A percentile compares a stretch with the other conserved stretches of the same genome.
These are phyloP conservation scores for Nicotiana otophora DNA, from an alignment of 257 asterid species.

Conservation along the genomic window DNA sequence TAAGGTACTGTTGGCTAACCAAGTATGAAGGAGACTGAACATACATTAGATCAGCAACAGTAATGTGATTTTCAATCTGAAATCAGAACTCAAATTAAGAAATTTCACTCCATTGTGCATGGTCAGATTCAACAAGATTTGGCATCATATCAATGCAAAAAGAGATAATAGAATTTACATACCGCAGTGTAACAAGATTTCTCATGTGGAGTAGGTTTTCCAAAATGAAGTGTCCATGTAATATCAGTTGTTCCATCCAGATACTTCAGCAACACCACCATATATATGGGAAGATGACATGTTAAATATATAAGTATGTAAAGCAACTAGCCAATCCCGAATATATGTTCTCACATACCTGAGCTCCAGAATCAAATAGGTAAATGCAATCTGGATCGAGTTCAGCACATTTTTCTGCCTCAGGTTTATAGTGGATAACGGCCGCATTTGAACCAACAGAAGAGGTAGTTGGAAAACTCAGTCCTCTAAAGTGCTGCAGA, in stretches of 20 bases:
- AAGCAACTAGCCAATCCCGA: background rate
- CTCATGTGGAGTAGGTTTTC: conserved; percentile 86
- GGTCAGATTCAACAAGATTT: background rate
- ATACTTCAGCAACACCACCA: conserved; percentile 44
- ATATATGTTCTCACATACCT: conserved; percentile 40
- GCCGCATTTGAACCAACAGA: conserved; percentile 97
- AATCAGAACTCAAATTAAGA: background rate
- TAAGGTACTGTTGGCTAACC: background rate
- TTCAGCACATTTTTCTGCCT: conserved; percentile 75
- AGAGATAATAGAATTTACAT: conserved; percentile 20
- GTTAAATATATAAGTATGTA: background rate
- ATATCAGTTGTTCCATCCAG: conserved; percentile 98
- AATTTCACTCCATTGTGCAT: background rate
- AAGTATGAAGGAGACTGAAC: background rate
- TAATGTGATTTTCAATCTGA: background rate
- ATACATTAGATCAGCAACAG: background rate
- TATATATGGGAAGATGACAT: background rate
- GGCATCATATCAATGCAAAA: background rate
- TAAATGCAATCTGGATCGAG: conserved; percentile 77
- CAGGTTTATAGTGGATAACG: conserved; percentile 77
- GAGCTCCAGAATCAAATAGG: conserved; percentile 96
- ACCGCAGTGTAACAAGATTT: conserved; percentile 93
- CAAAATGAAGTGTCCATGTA: conserved; percentile 93
- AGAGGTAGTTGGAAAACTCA: conserved; percentile 96
- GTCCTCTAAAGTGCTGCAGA: conserved; percentile 74